Percentiles rank a stretch among this genome's conserved stretches.
These are phyloP conservation scores for Myrica gale DNA, from an alignment of 306 rosid genomes.

Conservation along the genomic window DNA sequence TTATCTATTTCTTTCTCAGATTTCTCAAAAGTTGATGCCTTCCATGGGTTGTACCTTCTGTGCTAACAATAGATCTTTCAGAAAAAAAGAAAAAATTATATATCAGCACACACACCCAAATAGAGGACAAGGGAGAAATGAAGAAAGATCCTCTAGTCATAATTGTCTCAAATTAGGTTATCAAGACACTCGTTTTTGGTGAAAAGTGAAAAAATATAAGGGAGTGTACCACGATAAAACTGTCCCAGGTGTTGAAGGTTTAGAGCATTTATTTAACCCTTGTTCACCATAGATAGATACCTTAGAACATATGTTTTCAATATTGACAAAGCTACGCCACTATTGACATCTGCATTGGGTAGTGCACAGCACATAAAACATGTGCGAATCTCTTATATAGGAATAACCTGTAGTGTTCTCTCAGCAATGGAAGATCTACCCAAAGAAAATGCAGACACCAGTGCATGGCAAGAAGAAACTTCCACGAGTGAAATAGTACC, in stretches of 20 bases:
- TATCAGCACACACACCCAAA: not conserved
- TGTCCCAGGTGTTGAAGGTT: not conserved
- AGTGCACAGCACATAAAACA: not conserved
- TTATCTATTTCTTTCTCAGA: not conserved
- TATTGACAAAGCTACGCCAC: not conserved
- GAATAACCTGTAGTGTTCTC: not conserved
- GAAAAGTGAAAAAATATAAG: not conserved
- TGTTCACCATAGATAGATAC: not conserved
- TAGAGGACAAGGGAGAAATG: not conserved
- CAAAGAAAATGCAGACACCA: not conserved
- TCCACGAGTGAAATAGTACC: slow-evolving; percentile 39
- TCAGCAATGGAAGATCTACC: slow-evolving; percentile 22
- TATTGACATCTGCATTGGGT: not conserved
- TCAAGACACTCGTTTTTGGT: not conserved
- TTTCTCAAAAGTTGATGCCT: not conserved
- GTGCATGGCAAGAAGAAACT: slow-evolving; percentile 18
- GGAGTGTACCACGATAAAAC: not conserved
- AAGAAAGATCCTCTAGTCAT: not conserved
- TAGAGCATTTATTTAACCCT: not conserved
- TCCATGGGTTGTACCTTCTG: not conserved
- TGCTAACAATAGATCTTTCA: not conserved
- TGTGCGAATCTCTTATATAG: not conserved
- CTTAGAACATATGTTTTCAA: not conserved
- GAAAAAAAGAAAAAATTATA: not conserved
- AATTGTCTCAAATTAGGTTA: not conserved